Conservation (phyloP, 345 rosid genomes). For the Kernera saxatilis region DNA sequence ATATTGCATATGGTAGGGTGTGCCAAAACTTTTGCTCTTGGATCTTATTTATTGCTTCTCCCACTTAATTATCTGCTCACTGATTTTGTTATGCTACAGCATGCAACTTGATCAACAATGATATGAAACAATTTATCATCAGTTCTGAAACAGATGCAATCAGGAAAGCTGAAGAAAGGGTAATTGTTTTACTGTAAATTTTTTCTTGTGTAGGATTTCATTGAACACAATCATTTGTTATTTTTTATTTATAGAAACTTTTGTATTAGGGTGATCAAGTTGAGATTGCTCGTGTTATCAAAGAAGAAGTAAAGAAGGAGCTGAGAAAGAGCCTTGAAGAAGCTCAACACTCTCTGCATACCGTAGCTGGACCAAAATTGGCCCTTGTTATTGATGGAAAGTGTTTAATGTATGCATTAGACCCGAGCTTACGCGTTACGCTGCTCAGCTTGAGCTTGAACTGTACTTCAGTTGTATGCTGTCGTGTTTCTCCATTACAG, state of each 20-base stretch:
- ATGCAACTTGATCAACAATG: slow-evolving; percentile 94
- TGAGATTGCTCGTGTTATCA: slow-evolving; percentile 83
- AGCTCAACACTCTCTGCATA: slow-evolving; percentile 55
- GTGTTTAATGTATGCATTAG: slow-evolving; percentile 95
- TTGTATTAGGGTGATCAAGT: slow-evolving; percentile 79
- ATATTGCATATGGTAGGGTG: slow-evolving; percentile 89
- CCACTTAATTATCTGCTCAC: slow-evolving; percentile 5
- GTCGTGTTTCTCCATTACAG: slow-evolving; percentile 98
- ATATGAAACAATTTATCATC: slow-evolving; percentile 89
- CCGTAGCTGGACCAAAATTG: slow-evolving; percentile 69
- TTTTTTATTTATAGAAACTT: not conserved
- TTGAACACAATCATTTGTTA: not conserved
- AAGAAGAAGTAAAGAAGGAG: slow-evolving; percentile 75
- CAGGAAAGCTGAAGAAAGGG: slow-evolving; percentile 87
- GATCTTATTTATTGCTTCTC: slow-evolving; percentile 4
- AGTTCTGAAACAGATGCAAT: slow-evolving; percentile 92
- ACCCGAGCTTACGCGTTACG: slow-evolving; percentile 74
- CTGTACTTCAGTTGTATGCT: slow-evolving; percentile 94
- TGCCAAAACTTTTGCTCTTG: not conserved
- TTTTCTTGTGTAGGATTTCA: not conserved
- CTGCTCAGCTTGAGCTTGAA: slow-evolving; percentile 92
- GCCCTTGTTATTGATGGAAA: slow-evolving; percentile 93
- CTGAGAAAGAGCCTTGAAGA: slow-evolving; percentile 79
- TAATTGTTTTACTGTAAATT: slow-evolving; percentile 30
- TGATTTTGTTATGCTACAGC: slow-evolving; percentile 53